These are phyloP conservation scores for Pyrus communis DNA, from an alignment of 306 rosid species.

Conservation along the genomic window DNA sequence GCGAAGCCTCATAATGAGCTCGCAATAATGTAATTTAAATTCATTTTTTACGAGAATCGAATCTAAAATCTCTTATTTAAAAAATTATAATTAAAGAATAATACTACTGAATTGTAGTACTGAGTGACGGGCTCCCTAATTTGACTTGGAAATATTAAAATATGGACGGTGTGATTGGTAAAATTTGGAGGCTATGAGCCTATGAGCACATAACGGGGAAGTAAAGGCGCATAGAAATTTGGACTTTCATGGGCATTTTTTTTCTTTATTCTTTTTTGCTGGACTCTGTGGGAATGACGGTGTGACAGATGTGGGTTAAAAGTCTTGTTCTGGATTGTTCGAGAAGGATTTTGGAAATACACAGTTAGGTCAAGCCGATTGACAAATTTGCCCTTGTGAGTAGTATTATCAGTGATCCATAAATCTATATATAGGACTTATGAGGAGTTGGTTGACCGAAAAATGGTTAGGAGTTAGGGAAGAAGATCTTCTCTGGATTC, in stretches of 20 bases:
- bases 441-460: not conserved
- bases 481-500: no score
- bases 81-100: accelerated
- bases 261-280: not conserved
- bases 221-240: not conserved
- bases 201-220: not conserved
- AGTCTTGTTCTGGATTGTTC: not conserved
- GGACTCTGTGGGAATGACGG: not conserved
- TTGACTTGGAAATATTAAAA: not conserved
- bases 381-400: not conserved
- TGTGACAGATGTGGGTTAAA: not conserved
- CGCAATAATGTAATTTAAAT: no score
- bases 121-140: accelerated
- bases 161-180: not conserved
- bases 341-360: not conserved
- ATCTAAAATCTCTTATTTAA: accelerated
- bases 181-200: not conserved
- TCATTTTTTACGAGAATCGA: accelerated
- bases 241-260: not conserved
- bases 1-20: accelerated
- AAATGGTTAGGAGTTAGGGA: not conserved
- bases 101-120: no score
- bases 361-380: not conserved
- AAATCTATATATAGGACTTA: not conserved
- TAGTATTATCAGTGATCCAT: not conserved